Evolutionary conservation across 129 eudicot species (phyloP).

Genomic region (Tanacetum coccineum): DNA sequence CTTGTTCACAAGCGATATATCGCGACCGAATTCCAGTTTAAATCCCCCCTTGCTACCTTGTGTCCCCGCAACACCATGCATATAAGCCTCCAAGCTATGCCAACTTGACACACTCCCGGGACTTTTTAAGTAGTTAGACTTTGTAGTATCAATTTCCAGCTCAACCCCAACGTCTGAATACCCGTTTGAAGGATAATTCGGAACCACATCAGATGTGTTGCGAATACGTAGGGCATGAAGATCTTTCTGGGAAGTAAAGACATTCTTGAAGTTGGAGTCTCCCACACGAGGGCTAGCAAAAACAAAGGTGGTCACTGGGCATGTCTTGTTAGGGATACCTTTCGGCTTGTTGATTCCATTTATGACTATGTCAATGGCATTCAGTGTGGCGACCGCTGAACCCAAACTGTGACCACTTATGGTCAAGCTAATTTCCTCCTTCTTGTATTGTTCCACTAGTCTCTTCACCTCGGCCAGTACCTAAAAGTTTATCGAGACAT

Average conservation of each 20-base stretch:
- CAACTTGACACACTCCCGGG: conserved; percentile 55
- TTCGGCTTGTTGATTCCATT: conserved; percentile 56
- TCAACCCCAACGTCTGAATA: conserved; percentile 69
- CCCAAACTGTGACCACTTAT: conserved; percentile 92
- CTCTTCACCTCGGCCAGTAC: conserved; percentile 60
- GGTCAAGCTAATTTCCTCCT: conserved; percentile 81
- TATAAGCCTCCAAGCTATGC: conserved; percentile 70
- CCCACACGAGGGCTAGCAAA: conserved; percentile 92
- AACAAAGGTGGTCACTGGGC: conserved; percentile 62
- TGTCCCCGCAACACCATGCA: conserved; percentile 94
- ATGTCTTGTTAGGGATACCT: conserved; percentile 40
- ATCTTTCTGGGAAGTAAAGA: conserved; percentile 25
- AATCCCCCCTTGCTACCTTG: conserved; percentile 70
- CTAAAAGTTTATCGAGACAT: conserved; percentile 25
- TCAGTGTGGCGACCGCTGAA: conserved; percentile 72
- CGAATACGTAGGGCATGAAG: conserved; percentile 48
- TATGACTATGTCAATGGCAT: conserved; percentile 65
- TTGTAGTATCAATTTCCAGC: conserved; percentile 49
- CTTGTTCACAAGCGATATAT: conserved; percentile 67
- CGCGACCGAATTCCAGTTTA: conserved; percentile 49
- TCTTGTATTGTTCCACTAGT: conserved; percentile 77
- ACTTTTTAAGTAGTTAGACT: conserved; percentile 57
- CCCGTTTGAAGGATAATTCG: conserved; percentile 53
- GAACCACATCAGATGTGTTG: conserved; percentile 60
- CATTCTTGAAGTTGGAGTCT: conserved; percentile 40